Base-by-base conservation (phyloP, 2,329 filamentous ascomycete genomes). In the Zalaria obscura region DNA sequence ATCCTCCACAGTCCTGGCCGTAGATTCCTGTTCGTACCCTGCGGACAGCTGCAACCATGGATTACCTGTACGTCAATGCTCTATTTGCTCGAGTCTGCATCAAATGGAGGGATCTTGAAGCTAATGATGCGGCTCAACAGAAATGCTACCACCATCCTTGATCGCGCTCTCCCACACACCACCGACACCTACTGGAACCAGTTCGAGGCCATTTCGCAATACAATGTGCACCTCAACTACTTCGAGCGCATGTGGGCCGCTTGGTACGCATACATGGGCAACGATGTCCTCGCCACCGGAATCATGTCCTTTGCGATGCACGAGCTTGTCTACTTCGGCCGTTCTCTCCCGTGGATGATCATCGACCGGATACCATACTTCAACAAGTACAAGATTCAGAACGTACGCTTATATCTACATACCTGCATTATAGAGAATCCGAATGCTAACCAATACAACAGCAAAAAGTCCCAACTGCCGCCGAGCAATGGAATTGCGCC, bases 251-350 rank as follows among this genome's bases (percentile, higher is more conserved):
- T 94, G 51, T 98, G 91, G 91, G 82, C 84, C 39, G 79, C 87
- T 34, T 96, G 87, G 89, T 98, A 98, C 63, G 76, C 89, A 10
- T 98, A 80, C 74, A 94, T 96, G 82, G 85, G 93, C 63, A 98
- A 98, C 62, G 91, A 98, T 66, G 80, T 83, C 41, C 78, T 98
- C 47, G 91, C 91, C 45, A 98, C 91, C 3, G 91, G 91, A 46
- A 91, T 98, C 68, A 82, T 96, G 83, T 94, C 87, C 55, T 98
- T 98, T 63, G 66, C 81, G 52, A 85, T 96, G 76, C 91, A 98
- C 70, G 91, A 98, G 65, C 42, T 78, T 34, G 75, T 98, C 55
- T 98, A 98, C 71, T 98, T 96, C 57, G 91, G 91, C 53, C 80
- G 91, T 51, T 83, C 73, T 45, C 59, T 96, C 45, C 91, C 91